These are phyloP conservation scores for Rubroboletus pulcherrimus DNA, from an alignment of 768 basidiomycete genomes.

Conservation along the genomic window DNA sequence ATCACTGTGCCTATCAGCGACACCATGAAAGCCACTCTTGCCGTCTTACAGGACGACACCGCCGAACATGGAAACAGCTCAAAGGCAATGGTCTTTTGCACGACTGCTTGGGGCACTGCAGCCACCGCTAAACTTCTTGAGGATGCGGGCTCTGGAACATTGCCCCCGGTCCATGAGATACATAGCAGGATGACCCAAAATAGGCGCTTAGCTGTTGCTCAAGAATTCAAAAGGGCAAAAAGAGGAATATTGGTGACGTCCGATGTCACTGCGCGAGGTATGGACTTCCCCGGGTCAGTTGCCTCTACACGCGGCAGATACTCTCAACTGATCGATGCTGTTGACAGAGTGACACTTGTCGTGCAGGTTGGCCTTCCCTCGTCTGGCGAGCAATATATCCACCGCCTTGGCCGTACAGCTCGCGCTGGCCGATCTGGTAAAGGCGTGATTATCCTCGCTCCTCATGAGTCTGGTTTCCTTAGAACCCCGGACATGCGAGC, in stretches of 20 bases:
- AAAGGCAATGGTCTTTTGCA: slow-evolving; percentile 59
- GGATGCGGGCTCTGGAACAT: slow-evolving; percentile 25
- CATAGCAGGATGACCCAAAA: slow-evolving; percentile 55
- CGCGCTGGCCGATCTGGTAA: slow-evolving; percentile 65
- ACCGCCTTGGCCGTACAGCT: slow-evolving; percentile 75
- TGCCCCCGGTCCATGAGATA: slow-evolving; percentile 47
- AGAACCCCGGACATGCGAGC: slow-evolving; percentile 34
- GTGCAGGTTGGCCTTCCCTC: slow-evolving; percentile 65
- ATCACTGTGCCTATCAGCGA: slow-evolving; percentile 41
- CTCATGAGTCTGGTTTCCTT: slow-evolving; percentile 50
- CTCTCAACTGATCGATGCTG: slow-evolving; percentile 2
- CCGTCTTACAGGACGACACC: slow-evolving; percentile 37
- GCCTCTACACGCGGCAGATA: neutral
- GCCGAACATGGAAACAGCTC: slow-evolving; percentile 27
- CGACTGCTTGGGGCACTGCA: slow-evolving; percentile 59
- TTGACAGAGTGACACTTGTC: slow-evolving; percentile 50
- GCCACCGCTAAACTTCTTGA: slow-evolving; percentile 36
- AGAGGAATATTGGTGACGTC: slow-evolving; percentile 49
- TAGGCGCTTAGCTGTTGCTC: slow-evolving; percentile 45
- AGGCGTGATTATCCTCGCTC: slow-evolving; percentile 54
- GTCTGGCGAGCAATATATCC: slow-evolving; percentile 73
- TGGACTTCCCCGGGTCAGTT: slow-evolving; percentile 60
- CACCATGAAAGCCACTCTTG: slow-evolving; percentile 39
- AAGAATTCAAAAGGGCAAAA: slow-evolving; percentile 43
- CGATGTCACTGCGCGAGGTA: slow-evolving; percentile 61